phyloP scores from a whole-genome alignment of 495 filamentous ascomycete species.

The Annulohypoxylon stygium region DNA sequence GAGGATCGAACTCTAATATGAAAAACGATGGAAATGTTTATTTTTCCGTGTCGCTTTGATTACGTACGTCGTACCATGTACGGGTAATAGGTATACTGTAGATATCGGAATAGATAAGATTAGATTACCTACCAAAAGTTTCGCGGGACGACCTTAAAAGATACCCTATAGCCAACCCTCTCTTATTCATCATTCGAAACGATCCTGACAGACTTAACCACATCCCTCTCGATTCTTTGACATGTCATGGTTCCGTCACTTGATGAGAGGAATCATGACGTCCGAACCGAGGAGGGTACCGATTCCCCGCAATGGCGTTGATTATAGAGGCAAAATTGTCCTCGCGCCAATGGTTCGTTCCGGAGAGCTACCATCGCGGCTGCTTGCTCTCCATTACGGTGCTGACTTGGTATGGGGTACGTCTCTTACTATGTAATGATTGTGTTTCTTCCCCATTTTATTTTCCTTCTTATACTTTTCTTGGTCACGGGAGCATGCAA shows the following conservation, averaged over 20 bases:
- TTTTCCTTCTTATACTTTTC: neutral
- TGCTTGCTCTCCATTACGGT: constrained; percentile 91
- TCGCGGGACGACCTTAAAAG: neutral
- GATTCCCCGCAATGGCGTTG: constrained; percentile 88
- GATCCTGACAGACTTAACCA: constrained; percentile 2
- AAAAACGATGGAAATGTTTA: neutral
- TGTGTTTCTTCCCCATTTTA: neutral
- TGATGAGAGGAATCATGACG: constrained; percentile 64
- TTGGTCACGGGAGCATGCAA: neutral
- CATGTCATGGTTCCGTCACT: constrained; percentile 41
- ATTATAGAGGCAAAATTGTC: constrained; percentile 92
- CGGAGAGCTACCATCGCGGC: constrained; percentile 90
- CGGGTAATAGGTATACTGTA: neutral
- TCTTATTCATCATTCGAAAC: neutral
- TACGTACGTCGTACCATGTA: neutral
- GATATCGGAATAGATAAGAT: constrained; percentile 39
- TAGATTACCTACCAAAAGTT: constrained; percentile 28
- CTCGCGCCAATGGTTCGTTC: constrained; percentile 98
- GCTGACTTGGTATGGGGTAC: constrained; percentile 95
- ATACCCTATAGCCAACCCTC: neutral
- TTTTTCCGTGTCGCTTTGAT: neutral
- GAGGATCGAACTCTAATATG: neutral
- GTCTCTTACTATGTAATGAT: constrained; percentile 14
- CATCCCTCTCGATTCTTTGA: constrained; percentile 4
- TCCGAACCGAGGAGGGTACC: constrained; percentile 72